Evolutionary conservation across 441 rosid genomes (phyloP).

Genomic region (Populus hybrid): DNA sequence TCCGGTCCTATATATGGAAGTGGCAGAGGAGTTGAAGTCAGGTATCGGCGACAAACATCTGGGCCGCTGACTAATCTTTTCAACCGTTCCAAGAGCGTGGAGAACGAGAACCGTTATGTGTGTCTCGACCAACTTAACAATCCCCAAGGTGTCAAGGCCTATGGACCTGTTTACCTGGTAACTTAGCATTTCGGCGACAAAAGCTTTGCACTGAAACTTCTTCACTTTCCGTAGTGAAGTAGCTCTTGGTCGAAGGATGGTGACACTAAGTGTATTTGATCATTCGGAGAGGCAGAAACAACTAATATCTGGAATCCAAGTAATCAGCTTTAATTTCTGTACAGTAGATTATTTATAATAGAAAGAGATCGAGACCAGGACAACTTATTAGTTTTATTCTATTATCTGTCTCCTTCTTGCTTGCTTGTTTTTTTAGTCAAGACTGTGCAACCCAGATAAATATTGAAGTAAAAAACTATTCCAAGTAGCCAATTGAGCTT

Average conservation of each 20-base stretch:
- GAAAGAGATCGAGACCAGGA: background rate
- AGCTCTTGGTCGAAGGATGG: background rate
- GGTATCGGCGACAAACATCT: conserved; percentile 32
- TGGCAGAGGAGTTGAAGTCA: conserved; percentile 14
- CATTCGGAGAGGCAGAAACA: background rate
- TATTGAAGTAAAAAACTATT: background rate
- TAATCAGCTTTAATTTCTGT: too few relatives aligned
- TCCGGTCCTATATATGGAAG: conserved; percentile 45
- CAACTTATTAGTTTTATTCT: background rate
- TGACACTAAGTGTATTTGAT: background rate
- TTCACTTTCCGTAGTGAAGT: too few relatives aligned
- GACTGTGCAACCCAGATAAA: background rate
- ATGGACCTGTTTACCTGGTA: conserved; percentile 52
- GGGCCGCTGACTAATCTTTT: conserved; percentile 40
- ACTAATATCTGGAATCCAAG: background rate
- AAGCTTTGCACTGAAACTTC: too few relatives aligned
- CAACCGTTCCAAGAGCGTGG: conserved; percentile 28
- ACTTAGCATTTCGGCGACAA: conserved; percentile 20
- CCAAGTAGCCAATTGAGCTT: background rate
- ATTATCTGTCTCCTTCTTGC: background rate
- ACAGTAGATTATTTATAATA: too few relatives aligned
- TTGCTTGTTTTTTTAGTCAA: background rate
- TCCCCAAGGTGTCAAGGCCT: conserved; percentile 30
- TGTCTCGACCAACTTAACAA: conserved; percentile 31
- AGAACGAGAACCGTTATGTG: conserved; percentile 40